phyloP scores from a whole-genome alignment of 495 filamentous ascomycete species.

The Tetracladium setigerum region DNA sequence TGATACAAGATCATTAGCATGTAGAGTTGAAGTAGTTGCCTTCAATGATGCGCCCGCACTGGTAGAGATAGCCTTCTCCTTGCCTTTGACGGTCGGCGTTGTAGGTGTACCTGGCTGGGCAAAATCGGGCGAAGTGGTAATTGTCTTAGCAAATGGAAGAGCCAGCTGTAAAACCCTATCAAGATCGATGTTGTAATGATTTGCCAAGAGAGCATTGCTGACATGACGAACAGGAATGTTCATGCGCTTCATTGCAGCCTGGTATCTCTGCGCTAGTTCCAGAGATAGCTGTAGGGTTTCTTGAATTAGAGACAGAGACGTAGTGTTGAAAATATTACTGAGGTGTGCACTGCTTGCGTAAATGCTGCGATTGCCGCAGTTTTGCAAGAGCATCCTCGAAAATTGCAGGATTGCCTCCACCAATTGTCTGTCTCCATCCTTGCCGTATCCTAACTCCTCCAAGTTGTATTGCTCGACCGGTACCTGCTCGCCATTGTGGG shows the following conservation, averaged over 20 bases:
- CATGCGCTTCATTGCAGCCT: constrained; percentile 72
- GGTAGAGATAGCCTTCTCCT: constrained; percentile 50
- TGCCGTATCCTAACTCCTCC: constrained; percentile 49
- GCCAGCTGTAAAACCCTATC: constrained; percentile 80
- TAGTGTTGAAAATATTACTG: constrained; percentile 80
- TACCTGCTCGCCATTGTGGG: neutral
- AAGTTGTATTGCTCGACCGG: constrained; percentile 19
- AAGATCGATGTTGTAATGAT: constrained; percentile 91
- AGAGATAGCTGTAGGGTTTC: constrained; percentile 67
- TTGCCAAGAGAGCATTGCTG: constrained; percentile 66
- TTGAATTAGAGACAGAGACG: constrained; percentile 67
- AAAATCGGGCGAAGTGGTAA: constrained; percentile 31
- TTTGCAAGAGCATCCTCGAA: constrained; percentile 78
- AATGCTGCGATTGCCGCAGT: constrained; percentile 94
- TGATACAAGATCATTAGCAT: constrained; percentile 71
- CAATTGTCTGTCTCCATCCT: constrained; percentile 72
- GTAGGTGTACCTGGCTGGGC: constrained; percentile 39
- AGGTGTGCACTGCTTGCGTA: constrained; percentile 86
- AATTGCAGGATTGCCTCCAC: constrained; percentile 75
- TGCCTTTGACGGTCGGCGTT: constrained; percentile 50
- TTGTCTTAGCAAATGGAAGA: constrained; percentile 69
- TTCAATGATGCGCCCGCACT: constrained; percentile 20
- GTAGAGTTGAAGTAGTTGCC: constrained; percentile 42
- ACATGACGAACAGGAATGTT: constrained; percentile 47
- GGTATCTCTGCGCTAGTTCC: constrained; percentile 84